Evolutionary conservation across 352 stramenopile species (phyloP).

Genomic region (Blastocystis sp.): DNA sequence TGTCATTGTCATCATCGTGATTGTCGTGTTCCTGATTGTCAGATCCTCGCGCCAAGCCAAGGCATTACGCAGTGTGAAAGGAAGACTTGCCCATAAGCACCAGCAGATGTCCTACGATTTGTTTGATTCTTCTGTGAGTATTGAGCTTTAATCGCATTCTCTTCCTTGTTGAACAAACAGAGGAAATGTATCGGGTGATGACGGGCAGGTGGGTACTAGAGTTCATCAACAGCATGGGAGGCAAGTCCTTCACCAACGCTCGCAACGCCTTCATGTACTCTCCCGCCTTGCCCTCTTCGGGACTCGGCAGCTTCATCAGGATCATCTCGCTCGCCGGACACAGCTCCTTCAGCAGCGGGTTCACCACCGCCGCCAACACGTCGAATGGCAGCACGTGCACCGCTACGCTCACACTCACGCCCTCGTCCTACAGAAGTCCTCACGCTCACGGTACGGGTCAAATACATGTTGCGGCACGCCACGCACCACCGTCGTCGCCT

Average conservation of each 20-base stretch:
- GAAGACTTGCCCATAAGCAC: no score
- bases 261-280: constrained; percentile 35
- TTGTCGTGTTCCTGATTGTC: constrained; percentile 16
- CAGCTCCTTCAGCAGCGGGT: not conserved
- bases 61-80: no score
- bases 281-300: not conserved
- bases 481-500: constrained; percentile 13
- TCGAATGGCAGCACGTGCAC: constrained; percentile 19
- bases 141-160: no score
- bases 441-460: not conserved
- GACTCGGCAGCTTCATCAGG: constrained; percentile 3
- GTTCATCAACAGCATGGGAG: constrained; percentile 37
- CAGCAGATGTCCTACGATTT: no score
- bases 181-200: constrained; percentile 35
- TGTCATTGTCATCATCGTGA: not conserved
- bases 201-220: constrained; percentile 36
- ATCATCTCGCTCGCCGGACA: constrained; percentile 17
- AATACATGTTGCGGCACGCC: not conserved
- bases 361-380: not conserved
- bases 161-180: not conserved
- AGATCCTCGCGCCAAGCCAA: not conserved
- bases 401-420: not conserved
- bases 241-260: constrained; percentile 23
- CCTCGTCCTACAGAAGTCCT: constrained; percentile 10
- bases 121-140: no score